Conservation (phyloP, 352 stramenopile species). For the Phytophthora cactorum region DNA sequence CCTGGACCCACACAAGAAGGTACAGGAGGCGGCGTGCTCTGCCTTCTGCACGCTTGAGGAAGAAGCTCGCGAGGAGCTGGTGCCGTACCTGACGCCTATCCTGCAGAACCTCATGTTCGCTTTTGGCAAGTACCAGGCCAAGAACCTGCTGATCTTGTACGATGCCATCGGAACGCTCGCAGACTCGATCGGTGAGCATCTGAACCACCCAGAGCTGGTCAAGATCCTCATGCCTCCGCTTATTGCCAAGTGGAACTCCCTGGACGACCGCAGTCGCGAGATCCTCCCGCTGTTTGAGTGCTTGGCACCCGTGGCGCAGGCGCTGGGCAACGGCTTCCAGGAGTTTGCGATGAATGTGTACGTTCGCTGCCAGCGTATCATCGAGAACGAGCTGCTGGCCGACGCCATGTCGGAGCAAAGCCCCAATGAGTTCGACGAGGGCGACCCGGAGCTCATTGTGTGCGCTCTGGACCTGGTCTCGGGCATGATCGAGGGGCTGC, state of each 20-base stretch:
- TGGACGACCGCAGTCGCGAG: slow-evolving; percentile 82
- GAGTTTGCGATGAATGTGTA: slow-evolving; percentile 88
- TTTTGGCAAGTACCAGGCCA: slow-evolving; percentile 94
- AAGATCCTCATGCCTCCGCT: slow-evolving; percentile 94
- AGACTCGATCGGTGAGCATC: slow-evolving; percentile 91
- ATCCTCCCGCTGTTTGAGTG: slow-evolving; percentile 92
- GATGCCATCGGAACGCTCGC: slow-evolving; percentile 96
- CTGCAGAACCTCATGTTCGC: slow-evolving; percentile 93
- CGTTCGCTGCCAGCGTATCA: slow-evolving; percentile 79
- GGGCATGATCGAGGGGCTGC: slow-evolving; percentile 89
- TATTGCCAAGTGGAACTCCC: slow-evolving; percentile 92
- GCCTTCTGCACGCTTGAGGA: slow-evolving; percentile 96
- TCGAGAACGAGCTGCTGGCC: slow-evolving; percentile 85
- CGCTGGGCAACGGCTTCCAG: slow-evolving; percentile 87
- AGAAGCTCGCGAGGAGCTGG: slow-evolving; percentile 92
- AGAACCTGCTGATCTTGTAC: slow-evolving; percentile 96
- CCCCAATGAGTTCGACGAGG: slow-evolving; percentile 79
- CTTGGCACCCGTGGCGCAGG: slow-evolving; percentile 84
- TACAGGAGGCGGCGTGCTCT: slow-evolving; percentile 95
- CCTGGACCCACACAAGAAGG: slow-evolving; percentile 93
- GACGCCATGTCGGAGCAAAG: slow-evolving; percentile 84
- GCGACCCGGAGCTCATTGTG: slow-evolving; percentile 91
- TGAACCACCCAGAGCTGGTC: slow-evolving; percentile 93
- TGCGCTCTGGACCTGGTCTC: slow-evolving; percentile 90
- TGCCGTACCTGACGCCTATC: slow-evolving; percentile 93